These are phyloP conservation scores for Psilocybe subaeruginosa DNA, from an alignment of 768 basidiomycete species.

Conservation along the genomic window DNA sequence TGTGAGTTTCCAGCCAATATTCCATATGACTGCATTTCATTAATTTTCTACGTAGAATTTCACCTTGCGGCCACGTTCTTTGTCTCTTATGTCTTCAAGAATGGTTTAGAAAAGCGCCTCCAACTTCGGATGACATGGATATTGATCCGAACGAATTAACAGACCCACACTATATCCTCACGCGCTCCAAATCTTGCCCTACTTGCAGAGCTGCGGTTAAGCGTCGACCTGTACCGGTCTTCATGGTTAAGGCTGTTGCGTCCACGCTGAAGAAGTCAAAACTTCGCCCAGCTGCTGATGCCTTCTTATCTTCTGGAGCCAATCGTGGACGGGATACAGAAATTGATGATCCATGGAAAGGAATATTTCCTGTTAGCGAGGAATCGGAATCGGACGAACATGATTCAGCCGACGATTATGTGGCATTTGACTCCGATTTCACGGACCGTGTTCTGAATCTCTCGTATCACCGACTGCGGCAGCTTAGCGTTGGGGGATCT, in stretches of 20 bases:
- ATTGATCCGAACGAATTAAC: conserved; percentile 38
- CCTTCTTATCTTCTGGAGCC: conserved; percentile 8
- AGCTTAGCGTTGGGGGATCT: background rate
- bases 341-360: conserved; percentile 66
- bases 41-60: conserved; percentile 44
- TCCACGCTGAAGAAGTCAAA: conserved; percentile 51
- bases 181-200: conserved; percentile 72
- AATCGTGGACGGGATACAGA: conserved; percentile 35
- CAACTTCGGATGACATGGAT: conserved; percentile 43
- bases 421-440: conserved; percentile 26
- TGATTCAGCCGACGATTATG: conserved; percentile 39
- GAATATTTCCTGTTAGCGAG: conserved; percentile 57
- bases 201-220: conserved; percentile 64
- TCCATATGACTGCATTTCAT: background rate
- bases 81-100: conserved; percentile 73
- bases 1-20: conserved; percentile 44
- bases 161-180: conserved; percentile 49
- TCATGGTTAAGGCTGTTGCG: conserved; percentile 65
- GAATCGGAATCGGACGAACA: conserved; percentile 33
- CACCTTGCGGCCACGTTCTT: conserved; percentile 81
- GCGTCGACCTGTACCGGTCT: conserved; percentile 68
- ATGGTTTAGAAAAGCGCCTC: conserved; percentile 76
- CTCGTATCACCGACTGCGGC: background rate
- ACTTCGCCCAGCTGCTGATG: conserved; percentile 11
- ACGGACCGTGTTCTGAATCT: background rate